Base-by-base conservation (phyloP, 1,284 basidiomycete species). In the Tylopilus orsonianus region DNA sequence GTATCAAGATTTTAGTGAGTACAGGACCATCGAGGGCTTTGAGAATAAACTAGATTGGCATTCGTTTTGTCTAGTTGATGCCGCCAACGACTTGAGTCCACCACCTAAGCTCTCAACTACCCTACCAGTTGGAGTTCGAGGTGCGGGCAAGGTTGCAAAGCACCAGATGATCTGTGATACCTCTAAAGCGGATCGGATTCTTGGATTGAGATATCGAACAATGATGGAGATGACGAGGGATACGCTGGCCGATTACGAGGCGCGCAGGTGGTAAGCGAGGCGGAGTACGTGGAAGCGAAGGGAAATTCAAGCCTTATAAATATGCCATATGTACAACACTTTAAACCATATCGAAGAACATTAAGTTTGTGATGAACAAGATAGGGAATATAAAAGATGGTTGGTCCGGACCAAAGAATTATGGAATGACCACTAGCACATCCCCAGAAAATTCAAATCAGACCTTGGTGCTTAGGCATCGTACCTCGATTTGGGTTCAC, bases 141-240 rank as follows among this genome's bases (percentile, higher is more conserved):
- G 77, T 3, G 60, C 64, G 1, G 64, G 65, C 55, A 45, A 69
- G 67, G 19, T 62, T 69, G 60, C 68, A 70, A 52, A 72, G 61
- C 36, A 69, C 49, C 29, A 52, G 33, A 37, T 55, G 10, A 46
- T 46, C 14, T 71, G 62, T 43, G 53, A 71, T 44, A 65, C 67
- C 4, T 29, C 56, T 5, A 80, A 79, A 51, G 70, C 68, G 5
- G 61, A 68, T 41, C 65, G 66, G 14, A 64, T 76, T 20, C 66
- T 83, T 1, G 75, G 74, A 3, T 53, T 81, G 34, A 68, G 71
- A 49, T 80, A 75, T 56, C 71, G 71, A 19, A 57, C 66, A 4
- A 66, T 79, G 26, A 67, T 72, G 46, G 67, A 78, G 51, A 69
- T 60, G 12, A 64, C 71, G 8, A 66, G 52, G 45, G 77, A 77